Evolutionary conservation across 164 flowering plant genomes (phyloP).

Genomic region (Nymphaea colorata): DNA sequence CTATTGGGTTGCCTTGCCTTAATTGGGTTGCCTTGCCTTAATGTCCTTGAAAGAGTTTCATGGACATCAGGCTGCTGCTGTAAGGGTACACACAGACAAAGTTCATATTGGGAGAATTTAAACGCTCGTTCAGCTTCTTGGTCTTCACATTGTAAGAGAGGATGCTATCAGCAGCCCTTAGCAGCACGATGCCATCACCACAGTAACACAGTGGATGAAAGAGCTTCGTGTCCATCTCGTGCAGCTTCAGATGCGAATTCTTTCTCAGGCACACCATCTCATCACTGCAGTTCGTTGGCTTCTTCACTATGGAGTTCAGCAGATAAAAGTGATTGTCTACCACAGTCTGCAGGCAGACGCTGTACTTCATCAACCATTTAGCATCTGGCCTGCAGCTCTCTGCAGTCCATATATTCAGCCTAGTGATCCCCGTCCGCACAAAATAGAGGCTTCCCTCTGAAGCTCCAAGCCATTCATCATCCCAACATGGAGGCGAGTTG

Average conservation of each 20-base stretch:
- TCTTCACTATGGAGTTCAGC: background rate
- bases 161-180: background rate
- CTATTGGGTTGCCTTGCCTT: too few species aligned
- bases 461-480: background rate
- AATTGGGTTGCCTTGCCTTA: too few species aligned
- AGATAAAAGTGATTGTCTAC: background rate
- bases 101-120: background rate
- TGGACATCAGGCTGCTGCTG: background rate
- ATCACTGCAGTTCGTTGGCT: background rate
- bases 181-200: background rate
- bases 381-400: background rate
- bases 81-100: background rate
- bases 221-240: background rate
- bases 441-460: background rate
- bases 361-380: background rate
- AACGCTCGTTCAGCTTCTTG: background rate
- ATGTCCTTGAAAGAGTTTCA: background rate
- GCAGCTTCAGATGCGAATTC: background rate
- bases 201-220: background rate
- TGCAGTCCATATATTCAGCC: background rate
- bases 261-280: background rate
- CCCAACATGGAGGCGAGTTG: background rate
- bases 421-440: background rate
- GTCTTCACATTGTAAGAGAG: background rate
- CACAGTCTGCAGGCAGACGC: background rate